Evolutionary conservation across 225 moss, liverwort and hornwort genomes (phyloP), one percentile per base, ranked within the genome.

Genomic region (Thuidium tamariscinum): DNA sequence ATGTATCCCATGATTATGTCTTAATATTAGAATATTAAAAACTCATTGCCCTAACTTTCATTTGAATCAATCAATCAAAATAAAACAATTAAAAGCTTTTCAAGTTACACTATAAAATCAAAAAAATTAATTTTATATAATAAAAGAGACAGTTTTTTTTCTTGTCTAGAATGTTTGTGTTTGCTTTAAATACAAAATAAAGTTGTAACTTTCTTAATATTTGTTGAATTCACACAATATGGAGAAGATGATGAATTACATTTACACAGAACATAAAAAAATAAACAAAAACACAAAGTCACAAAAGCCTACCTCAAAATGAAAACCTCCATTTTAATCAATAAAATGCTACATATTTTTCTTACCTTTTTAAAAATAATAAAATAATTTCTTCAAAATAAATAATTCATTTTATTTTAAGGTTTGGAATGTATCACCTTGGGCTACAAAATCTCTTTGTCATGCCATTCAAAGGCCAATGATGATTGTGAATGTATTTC

Each of bases 161-260:
- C 1, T 14, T 68, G 3, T 13, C 0, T 0, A 0, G 0, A 19
- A 39, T 14, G 22, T n/a, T n/a, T n/a, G n/a, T n/a, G n/a, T n/a
- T n/a, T n/a, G n/a, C n/a, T n/a, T n/a, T n/a, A n/a, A n/a, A n/a
- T n/a, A n/a, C n/a, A n/a, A n/a, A n/a, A n/a, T n/a, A n/a, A n/a
- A n/a, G n/a, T n/a, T n/a, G n/a, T n/a, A n/a, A n/a, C n/a, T n/a
- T n/a, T n/a, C 7, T 68, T 25, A 14, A 13, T 68, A 14, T 0
- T 68, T 39, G 7, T 39, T 68, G 13, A 68, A 23, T 12, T 39
- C 36, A 23, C 13, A 20, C 0, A 0, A 37, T 7, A 23, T 13
- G 2, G 13, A 39, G 4, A 37, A 23, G 23, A 25, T 8, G 23
- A 23, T 39, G 23, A 39, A 7, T 41, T 25, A 5, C 41, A 26